These are phyloP conservation scores for Hymenoscyphus fructigenus DNA, from an alignment of 2,329 filamentous ascomycete species.

Conservation along the genomic window DNA sequence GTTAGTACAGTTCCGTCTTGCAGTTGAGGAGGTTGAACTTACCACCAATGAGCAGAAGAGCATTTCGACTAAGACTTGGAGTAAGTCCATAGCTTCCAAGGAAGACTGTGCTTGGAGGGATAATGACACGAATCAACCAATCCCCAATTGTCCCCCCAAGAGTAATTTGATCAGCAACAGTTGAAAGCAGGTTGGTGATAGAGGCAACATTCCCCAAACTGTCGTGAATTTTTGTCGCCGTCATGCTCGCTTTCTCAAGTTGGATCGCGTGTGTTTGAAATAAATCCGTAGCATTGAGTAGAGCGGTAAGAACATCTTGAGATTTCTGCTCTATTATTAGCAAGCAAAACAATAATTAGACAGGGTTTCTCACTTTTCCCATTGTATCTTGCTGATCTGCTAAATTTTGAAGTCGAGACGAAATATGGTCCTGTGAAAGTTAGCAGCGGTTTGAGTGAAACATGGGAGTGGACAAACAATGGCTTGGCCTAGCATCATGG, in stretches of 20 bases:
- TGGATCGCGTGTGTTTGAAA: slow-evolving; percentile 27
- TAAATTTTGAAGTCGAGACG: slow-evolving; percentile 24
- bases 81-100: slow-evolving; percentile 30
- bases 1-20: not conserved
- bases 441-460: slow-evolving; percentile 3
- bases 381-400: slow-evolving; percentile 27
- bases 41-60: slow-evolving; percentile 24
- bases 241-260: slow-evolving; percentile 27
- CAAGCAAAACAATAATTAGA: not conserved
- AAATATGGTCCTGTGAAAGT: slow-evolving; percentile 20
- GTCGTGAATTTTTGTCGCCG: slow-evolving; percentile 26
- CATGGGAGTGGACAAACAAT: slow-evolving; percentile 20
- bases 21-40: not conserved
- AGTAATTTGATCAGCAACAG: slow-evolving; percentile 22
- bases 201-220: slow-evolving; percentile 28
- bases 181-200: slow-evolving; percentile 16
- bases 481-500: slow-evolving; percentile 20
- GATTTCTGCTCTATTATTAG: slow-evolving; percentile 25
- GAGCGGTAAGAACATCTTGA: slow-evolving; percentile 19
- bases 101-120: slow-evolving; percentile 22
- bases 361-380: slow-evolving; percentile 24
- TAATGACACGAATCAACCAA: slow-evolving; percentile 23
- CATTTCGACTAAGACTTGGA: slow-evolving; percentile 27
- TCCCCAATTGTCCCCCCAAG: slow-evolving; percentile 19
- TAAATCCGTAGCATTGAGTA: slow-evolving; percentile 30